Evolutionary conservation across 2,329 filamentous ascomycete species (phyloP), one percentile per base, ranked within the genome.

Genomic region (Cladosporium sp.): DNA sequence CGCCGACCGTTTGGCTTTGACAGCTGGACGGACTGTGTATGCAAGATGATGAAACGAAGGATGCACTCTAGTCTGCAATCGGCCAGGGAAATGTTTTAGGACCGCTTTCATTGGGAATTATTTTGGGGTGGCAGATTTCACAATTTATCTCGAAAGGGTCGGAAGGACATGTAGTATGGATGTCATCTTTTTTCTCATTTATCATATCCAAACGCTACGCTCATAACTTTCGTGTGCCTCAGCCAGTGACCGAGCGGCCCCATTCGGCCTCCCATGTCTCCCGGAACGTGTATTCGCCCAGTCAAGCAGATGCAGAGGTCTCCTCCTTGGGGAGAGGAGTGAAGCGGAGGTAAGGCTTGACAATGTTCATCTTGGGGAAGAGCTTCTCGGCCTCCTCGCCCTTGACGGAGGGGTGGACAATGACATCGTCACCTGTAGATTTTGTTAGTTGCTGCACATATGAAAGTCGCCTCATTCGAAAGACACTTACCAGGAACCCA

Each of bases 321-420:
- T 86, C 79, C 74, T 86, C 84, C 78, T 85, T 84, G 68, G 85
- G 81, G 62, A 87, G 80, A 67, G 85, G 84, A 56, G 85, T 87
- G 77, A 85, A 86, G 29, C 86, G 78, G 64, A 88, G 79, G 79
- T 88, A 88, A 50, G 86, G 86, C 82, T 87, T 88, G 68, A 88
- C 84, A 67, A 87, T 84, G 72, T 81, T 83, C 77, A 88, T 82
- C 69, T 87, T 80, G 12, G 85, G 85, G 79, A 86, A 88, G 64
- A 85, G 78, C 71, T 83, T 81, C 80, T 86, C 84, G 29, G 85
- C 86, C 73, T 85, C 79, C 65, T 86, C 84, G 72, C 82, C 86
- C 77, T 82, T 85, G 74, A 88, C 81, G 69, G 76, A 78, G 64
- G 86, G 85, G 76, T 86, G 84, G 52, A 88, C 86, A 72, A 88